A percentile compares a stretch with the other conserved stretches of the same genome.
These are phyloP conservation scores for Cutaneotrichosporon dermatis DNA, from an alignment of 1,284 basidiomycete genomes.

Conservation along the genomic window DNA sequence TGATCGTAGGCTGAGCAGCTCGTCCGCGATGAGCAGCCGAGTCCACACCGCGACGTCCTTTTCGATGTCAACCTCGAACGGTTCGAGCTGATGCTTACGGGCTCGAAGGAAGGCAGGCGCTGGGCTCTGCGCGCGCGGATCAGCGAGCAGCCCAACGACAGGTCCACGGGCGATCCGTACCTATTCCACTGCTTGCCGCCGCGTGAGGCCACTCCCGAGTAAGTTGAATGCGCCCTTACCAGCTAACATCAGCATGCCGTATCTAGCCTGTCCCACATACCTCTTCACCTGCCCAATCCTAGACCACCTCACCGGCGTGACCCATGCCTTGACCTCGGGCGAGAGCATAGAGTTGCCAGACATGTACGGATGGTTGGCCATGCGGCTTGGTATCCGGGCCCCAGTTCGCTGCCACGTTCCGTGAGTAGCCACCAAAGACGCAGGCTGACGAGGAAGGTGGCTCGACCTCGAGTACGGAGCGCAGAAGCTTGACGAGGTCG, in stretches of 20 bases:
- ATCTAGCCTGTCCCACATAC: too few relatives aligned
- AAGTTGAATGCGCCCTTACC: too few relatives aligned
- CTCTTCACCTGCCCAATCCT: neutral
- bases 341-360: neutral
- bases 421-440: too few relatives aligned
- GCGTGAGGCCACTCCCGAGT: neutral
- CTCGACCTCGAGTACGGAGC: too few relatives aligned
- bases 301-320: slow-evolving; percentile 1
- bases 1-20: neutral
- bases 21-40: neutral
- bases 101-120: neutral
- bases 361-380: too few relatives aligned
- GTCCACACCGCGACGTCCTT: neutral
- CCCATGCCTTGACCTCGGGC: neutral
- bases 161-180: neutral
- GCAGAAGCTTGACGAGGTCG: too few relatives aligned
- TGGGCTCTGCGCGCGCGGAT: slow-evolving; percentile 1
- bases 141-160: neutral
- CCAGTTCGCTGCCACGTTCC: too few relatives aligned
- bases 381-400: too few relatives aligned
- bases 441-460: too few relatives aligned
- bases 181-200: neutral
- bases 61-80: neutral
- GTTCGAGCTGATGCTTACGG: neutral
- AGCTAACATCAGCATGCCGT: too few relatives aligned